These are phyloP conservation scores for Umbelopsis vinacea DNA, from an alignment of 192 early-diverging fungal genomes.

Conservation along the genomic window DNA sequence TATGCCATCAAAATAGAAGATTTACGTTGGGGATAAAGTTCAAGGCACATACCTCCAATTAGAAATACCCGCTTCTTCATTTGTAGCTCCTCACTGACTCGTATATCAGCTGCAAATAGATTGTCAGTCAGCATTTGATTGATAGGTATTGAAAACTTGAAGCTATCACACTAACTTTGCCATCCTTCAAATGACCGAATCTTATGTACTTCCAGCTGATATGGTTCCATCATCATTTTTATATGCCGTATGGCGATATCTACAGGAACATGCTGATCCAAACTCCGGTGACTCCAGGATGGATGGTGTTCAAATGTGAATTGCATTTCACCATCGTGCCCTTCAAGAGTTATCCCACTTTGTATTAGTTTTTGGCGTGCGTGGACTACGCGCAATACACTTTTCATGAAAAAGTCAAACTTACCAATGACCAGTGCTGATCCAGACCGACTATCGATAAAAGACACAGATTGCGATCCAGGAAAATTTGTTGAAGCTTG, in stretches of 20 bases:
- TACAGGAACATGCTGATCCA: constrained; percentile 13
- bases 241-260: constrained; percentile 2
- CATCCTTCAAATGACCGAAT: constrained; percentile 6
- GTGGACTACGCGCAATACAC: no score
- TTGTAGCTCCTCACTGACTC: constrained; percentile 13
- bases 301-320: constrained; percentile 20
- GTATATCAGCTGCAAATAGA: neutral
- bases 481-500: constrained; percentile 3
- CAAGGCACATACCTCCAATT: constrained; percentile 5
- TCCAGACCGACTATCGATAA: constrained; percentile 10
- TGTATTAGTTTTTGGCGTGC: neutral
- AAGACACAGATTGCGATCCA: constrained; percentile 4
- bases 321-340: neutral
- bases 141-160: no score
- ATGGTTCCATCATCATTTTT: neutral
- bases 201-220: neutral
- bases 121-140: no score
- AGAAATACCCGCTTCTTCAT: constrained; percentile 13
- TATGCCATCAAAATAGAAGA: no score
- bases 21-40: neutral
- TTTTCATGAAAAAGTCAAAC: neutral
- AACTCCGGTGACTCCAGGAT: constrained; percentile 7
- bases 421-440: constrained; percentile 3
- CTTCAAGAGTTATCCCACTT: neutral
- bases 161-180: neutral